Evolutionary conservation across 352 stramenopile genomes (phyloP), one percentile per base, ranked within the genome.

Genomic region (Globisporangium irregulare): DNA sequence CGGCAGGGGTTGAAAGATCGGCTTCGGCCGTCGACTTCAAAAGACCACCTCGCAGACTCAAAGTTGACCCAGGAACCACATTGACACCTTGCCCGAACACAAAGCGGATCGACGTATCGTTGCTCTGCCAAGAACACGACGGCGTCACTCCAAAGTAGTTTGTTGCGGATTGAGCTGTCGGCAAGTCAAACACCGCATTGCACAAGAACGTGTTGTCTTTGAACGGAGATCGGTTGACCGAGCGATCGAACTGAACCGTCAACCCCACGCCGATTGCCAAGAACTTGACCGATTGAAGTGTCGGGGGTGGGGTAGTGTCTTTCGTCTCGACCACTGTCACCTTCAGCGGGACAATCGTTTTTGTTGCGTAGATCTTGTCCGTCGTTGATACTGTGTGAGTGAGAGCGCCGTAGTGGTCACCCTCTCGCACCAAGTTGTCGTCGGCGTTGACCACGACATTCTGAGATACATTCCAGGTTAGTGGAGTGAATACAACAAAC

Each of bases 321-420:
- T 81, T 86, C 1, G 80, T 89, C 54, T 91, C 80, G 0, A 87
- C 77, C 22, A 91, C 85, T 50, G 73, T 84, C 15, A 91, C 82
- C 36, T 56, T 74, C 12, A 86, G 38, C 10, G 66, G 46, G 0
- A 41, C 34, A 9, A 84, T 70, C 20, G 71, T 66, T 34, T 80
- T 71, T 3, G 27, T 29, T 2, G 51, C 64, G 32, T 88, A 91
- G 2, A 81, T 29, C 3, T 43, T 53, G 59, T 87, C 79, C 3
- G 24, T 51, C 8, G 64, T 79, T 1, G 73, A 53, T 8, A 87
- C 70, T 0, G 36, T 59, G 18, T 80, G 71, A 0, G 50, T 76
- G 10, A 87, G 80, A 2, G 22, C 64, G 5, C 75, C 77, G 1
- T 67, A 68, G 8, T 82, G 76, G 65, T 87, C 79, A 6, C 77